Evolutionary conservation across 1,284 basidiomycete species (phyloP).

Genomic region (Cutaneotrichosporon daszewskae): DNA sequence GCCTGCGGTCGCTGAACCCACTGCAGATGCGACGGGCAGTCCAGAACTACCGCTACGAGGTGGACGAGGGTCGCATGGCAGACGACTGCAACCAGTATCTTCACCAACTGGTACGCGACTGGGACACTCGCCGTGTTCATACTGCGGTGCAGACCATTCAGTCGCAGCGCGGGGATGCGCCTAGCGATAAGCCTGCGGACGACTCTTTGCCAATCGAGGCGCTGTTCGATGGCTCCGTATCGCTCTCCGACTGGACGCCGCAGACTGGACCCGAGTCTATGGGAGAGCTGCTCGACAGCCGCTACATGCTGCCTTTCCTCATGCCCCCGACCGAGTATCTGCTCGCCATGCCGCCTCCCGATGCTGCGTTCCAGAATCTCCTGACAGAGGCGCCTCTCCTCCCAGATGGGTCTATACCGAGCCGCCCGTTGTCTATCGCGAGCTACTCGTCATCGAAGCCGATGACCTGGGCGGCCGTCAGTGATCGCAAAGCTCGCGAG

Average conservation of each 20-base stretch:
- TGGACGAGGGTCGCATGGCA: constrained; percentile 83
- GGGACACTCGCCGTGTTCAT: constrained; percentile 82
- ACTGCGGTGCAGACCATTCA: constrained; percentile 61
- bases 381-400: constrained; percentile 23
- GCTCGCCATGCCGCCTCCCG: constrained; percentile 53
- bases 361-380: constrained; percentile 35
- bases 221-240: constrained; percentile 64
- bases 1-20: constrained; percentile 79
- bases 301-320: constrained; percentile 83
- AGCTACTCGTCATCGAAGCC: constrained; percentile 35
- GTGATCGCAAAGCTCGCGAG: constrained; percentile 12
- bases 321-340: constrained; percentile 73
- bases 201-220: constrained; percentile 57
- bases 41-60: constrained; percentile 90
- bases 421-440: constrained; percentile 30
- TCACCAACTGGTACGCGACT: constrained; percentile 87
- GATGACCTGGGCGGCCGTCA: constrained; percentile 32
- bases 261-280: constrained; percentile 68
- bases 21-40: constrained; percentile 91
- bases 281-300: constrained; percentile 80
- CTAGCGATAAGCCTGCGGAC: constrained; percentile 4
- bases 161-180: constrained; percentile 51
- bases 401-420: constrained; percentile 19
- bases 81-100: constrained; percentile 93
- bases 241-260: constrained; percentile 67